A percentile compares a stretch with the other conserved stretches of the same genome.
Evolutionary conservation across 2,329 filamentous ascomycete genomes (phyloP).

Genomic region (Pezicula carpinea): DNA sequence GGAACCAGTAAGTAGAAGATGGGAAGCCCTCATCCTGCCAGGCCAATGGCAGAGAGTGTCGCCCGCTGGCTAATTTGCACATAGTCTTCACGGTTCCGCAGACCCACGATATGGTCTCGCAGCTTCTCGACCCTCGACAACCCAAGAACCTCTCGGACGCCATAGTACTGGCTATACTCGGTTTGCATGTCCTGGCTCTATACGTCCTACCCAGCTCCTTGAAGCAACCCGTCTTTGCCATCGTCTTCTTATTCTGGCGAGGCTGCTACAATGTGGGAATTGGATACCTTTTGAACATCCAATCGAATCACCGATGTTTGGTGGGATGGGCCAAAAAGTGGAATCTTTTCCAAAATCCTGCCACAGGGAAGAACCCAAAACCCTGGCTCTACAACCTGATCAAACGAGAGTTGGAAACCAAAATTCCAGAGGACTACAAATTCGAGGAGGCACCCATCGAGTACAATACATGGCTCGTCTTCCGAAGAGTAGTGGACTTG

Average conservation of each 20-base stretch:
- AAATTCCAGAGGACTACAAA: conserved; percentile 89
- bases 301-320: conserved; percentile 83
- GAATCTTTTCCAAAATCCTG: conserved; percentile 79
- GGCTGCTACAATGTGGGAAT: conserved; percentile 92
- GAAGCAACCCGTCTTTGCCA: conserved; percentile 73
- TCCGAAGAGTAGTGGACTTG: conserved; percentile 90
- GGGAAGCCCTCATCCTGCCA: not conserved
- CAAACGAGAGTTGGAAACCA: conserved; percentile 87
- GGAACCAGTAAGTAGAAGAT: conserved; percentile 68
- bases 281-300: conserved; percentile 79
- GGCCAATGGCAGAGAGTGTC: not conserved
- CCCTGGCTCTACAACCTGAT: conserved; percentile 79
- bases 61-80: conserved; percentile 2
- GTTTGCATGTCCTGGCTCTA: conserved; percentile 66
- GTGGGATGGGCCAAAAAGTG: conserved; percentile 84
- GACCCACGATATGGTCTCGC: conserved; percentile 98
- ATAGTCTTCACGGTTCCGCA: conserved; percentile 91
- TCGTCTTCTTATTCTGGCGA: conserved; percentile 88
- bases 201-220: conserved; percentile 65
- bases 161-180: conserved; percentile 74
- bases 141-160: conserved; percentile 92
- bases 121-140: conserved; percentile 88
- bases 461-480: conserved; percentile 98
- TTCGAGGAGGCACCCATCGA: conserved; percentile 92
- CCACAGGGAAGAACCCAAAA: conserved; percentile 74